Evolutionary conservation across 148 eudicot genomes (phyloP), one percentile per base, ranked within the genome.

Genomic region (Rhododendron williamsianum): DNA sequence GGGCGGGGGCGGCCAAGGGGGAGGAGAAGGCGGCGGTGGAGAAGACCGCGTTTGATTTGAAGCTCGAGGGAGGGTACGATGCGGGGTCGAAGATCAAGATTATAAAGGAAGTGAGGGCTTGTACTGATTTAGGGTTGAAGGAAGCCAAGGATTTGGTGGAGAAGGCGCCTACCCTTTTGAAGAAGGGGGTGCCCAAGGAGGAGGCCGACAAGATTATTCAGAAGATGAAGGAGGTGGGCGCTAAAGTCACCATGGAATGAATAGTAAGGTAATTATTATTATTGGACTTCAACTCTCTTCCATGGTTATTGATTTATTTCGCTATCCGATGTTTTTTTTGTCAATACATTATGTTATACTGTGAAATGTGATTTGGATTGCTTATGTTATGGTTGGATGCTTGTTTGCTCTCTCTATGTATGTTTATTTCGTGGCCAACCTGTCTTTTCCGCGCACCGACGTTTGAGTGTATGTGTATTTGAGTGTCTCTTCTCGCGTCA

Each of bases 131-230:
- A 60, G 99, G 99, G 63, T 88, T 96, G 93, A 96, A 95, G 90
- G 99, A 96, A 81, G 99, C 99, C 0, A 96, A 96, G 60, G 99
- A 95, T 38, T 87, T 96, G 89, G 99, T 96, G 83, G 99, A 96
- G 89, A 96, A 94, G 83, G 99, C 99, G 4, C 99, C 99, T 1
- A 90, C 93, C 0, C 90, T 95, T 87, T 90, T 96, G 93, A 96
- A 95, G 93, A 91, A 89, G 30, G 98, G 93, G 6, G 98, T 96
- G 23, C 35, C 93, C 12, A 96, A 96, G 85, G 99, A 95, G 65
- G 99, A 95, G 78, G 99, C 95, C 0, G 96, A 96, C 85, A 94
- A 95, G 94, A 94, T 96, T 74, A 88, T 95, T 46, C 96, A 91
- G 90, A 96, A 96, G 91, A 87, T 96, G 97, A 96, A 94, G 91